Evolutionary conservation across 2,329 filamentous ascomycete genomes (phyloP).

Genomic region (Microcyclospora pomicola): DNA sequence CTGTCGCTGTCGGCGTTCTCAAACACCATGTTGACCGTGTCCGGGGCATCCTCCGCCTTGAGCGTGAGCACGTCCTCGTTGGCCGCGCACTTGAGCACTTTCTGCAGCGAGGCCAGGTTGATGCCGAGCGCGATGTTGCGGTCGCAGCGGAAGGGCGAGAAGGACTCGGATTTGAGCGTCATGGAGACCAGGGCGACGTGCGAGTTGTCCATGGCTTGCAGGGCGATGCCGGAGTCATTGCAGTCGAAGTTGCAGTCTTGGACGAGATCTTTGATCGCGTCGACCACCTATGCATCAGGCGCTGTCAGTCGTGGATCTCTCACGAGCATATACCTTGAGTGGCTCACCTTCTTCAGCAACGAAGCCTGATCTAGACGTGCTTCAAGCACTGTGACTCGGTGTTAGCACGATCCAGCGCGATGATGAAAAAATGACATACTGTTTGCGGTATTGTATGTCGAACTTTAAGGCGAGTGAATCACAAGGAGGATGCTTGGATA

Average conservation of each 20-base stretch:
- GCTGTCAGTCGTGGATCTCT: constrained; percentile 7
- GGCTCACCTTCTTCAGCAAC: constrained; percentile 78
- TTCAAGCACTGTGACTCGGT: constrained; percentile 63
- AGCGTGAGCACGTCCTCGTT: constrained; percentile 89
- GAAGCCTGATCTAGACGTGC: constrained; percentile 90
- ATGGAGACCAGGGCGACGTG: constrained; percentile 98
- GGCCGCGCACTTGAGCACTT: constrained; percentile 88
- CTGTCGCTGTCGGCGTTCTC: constrained; percentile 81
- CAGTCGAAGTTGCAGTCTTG: constrained; percentile 99
- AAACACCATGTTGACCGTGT: constrained; percentile 89
- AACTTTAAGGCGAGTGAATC: too few species aligned
- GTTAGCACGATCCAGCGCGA: constrained; percentile 6
- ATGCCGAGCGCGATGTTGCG: constrained; percentile 97
- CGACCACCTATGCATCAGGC: constrained; percentile 58
- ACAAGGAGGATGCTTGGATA: background rate
- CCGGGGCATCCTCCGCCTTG: constrained; percentile 93
- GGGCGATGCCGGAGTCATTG: constrained; percentile 96
- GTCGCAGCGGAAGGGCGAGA: constrained; percentile 93
- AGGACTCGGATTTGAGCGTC: constrained; percentile 91
- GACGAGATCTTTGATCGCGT: constrained; percentile 97
- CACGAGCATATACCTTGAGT: background rate
- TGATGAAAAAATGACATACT: too few species aligned
- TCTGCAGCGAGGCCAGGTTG: constrained; percentile 91
- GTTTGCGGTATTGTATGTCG: too few species aligned
- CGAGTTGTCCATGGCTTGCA: constrained; percentile 99